phyloP scores from a whole-genome alignment of 768 basidiomycete species.

The Paxillus involutus region DNA sequence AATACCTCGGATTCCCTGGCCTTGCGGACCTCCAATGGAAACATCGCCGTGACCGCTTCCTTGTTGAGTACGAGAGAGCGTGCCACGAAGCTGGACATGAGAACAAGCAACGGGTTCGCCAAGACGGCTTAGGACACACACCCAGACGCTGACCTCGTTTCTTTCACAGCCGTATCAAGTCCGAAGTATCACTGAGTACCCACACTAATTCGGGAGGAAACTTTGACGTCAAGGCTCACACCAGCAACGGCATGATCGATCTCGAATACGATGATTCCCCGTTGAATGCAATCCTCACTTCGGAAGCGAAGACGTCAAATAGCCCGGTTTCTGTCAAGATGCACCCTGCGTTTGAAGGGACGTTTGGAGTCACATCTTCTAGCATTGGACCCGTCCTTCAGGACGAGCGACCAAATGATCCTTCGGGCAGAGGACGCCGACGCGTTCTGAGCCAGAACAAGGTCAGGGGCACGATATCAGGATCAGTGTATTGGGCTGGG shows the following conservation, averaged over 20 bases:
- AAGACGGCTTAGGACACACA: background rate
- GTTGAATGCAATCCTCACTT: conserved; percentile 25
- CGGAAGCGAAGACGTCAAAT: conserved; percentile 37
- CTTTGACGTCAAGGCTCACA: conserved; percentile 33
- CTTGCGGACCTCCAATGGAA: conserved; percentile 36
- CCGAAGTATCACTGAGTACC: conserved; percentile 29
- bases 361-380: conserved; percentile 31
- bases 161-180: conserved; percentile 14
- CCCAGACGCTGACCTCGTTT: background rate
- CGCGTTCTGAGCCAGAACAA: conserved; percentile 19
- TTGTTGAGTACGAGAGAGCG: conserved; percentile 13
- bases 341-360: conserved; percentile 40
- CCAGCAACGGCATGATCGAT: conserved; percentile 33
- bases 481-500: conserved; percentile 19
- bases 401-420: conserved; percentile 22
- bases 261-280: conserved; percentile 33
- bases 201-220: conserved; percentile 19
- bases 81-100: conserved; percentile 14
- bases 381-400: conserved; percentile 7
- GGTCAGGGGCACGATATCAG: background rate
- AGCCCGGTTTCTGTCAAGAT: conserved; percentile 22
- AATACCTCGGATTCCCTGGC: conserved; percentile 26
- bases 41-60: conserved; percentile 27
- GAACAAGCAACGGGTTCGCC: conserved; percentile 22
- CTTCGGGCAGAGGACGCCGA: conserved; percentile 30